phyloP scores from a whole-genome alignment of 2,329 filamentous ascomycete species.

The Plenodomus tracheiphilus region DNA sequence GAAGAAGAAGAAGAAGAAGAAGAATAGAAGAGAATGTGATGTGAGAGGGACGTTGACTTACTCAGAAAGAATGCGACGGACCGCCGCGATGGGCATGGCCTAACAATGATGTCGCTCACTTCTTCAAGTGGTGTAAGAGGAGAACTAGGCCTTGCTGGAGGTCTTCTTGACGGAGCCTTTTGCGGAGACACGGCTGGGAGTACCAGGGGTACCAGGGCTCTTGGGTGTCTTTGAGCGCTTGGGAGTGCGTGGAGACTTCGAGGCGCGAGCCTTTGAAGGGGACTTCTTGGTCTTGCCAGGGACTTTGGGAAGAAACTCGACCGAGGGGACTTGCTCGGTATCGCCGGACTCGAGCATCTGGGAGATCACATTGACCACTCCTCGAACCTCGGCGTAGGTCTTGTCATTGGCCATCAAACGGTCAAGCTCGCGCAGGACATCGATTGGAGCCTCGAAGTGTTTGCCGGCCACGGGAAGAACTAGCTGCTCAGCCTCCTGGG shows the following conservation, averaged over 20 bases:
- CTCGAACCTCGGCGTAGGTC: conserved; percentile 21
- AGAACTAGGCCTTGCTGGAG: conserved; percentile 10
- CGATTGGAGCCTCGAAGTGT: conserved; percentile 38
- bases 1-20: too few species aligned
- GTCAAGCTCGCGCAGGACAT: conserved; percentile 37
- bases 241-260: conserved; percentile 6
- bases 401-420: conserved; percentile 25
- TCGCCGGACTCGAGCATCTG: conserved; percentile 33
- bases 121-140: neutral
- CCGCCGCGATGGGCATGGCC: neutral
- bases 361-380: conserved; percentile 27
- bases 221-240: conserved; percentile 6
- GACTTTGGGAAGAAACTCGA: conserved; percentile 38
- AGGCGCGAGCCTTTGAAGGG: conserved; percentile 5
- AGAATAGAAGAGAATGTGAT: too few species aligned
- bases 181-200: conserved; percentile 18
- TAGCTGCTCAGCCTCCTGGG: conserved; percentile 11
- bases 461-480: conserved; percentile 22
- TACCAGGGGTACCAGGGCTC: conserved; percentile 9
- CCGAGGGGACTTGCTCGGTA: conserved; percentile 31
- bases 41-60: too few species aligned
- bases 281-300: conserved; percentile 21
- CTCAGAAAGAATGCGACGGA: neutral
- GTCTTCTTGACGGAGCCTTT: conserved; percentile 34
- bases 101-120: neutral